Percentiles rank a stretch among this genome's conserved stretches.
Evolutionary conservation across 1,139 yeast species (phyloP).

Genomic region (Candida pseudoviswanathii): DNA sequence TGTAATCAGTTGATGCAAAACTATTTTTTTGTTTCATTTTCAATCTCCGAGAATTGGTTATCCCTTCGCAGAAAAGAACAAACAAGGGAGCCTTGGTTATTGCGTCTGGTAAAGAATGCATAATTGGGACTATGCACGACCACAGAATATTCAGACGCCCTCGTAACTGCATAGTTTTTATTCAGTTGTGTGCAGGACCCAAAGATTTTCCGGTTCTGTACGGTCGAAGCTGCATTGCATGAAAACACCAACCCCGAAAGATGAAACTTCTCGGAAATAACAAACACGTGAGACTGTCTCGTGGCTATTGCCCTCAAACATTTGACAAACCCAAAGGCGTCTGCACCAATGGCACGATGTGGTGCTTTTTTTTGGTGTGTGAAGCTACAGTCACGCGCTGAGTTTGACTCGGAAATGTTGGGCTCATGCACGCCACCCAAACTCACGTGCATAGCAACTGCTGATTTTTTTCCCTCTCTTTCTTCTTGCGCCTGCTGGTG

Average conservation of each 20-base stretch:
- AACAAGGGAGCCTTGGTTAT: too few species aligned
- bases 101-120: background rate
- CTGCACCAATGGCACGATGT: too few species aligned
- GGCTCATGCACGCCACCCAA: background rate
- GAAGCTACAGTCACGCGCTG: too few species aligned
- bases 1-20: conserved; percentile 6
- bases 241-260: background rate
- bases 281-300: too few species aligned
- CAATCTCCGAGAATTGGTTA: conserved; percentile 1
- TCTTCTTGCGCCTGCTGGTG: background rate
- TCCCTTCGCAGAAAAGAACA: background rate
- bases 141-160: background rate
- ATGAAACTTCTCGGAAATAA: too few species aligned
- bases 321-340: too few species aligned
- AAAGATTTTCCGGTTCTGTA: background rate
- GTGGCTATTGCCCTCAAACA: too few species aligned
- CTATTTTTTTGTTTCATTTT: background rate
- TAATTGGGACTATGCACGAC: background rate
- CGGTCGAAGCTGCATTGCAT: background rate
- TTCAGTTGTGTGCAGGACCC: background rate
- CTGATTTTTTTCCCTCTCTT: too few species aligned
- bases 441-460: conserved; percentile 4
- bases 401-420: background rate
- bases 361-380: background rate
- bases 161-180: background rate